Percentiles rank a stretch among this genome's conserved stretches.
phyloP scores from a whole-genome alignment of 495 filamentous ascomycete species.

The Aspergillus affinis region DNA sequence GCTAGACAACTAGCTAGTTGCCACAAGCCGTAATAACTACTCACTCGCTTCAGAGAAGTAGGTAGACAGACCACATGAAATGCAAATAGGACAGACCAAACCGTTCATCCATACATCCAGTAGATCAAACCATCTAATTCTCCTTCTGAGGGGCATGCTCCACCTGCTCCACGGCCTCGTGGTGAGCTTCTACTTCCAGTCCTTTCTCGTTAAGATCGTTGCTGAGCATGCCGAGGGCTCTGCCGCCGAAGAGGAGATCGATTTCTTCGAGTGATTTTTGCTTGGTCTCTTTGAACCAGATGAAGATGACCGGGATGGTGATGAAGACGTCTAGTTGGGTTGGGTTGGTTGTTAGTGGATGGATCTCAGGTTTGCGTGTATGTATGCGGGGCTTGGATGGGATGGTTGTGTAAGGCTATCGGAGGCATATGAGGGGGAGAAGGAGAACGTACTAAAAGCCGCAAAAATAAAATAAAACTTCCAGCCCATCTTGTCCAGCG shows the following conservation, averaged over 20 bases:
- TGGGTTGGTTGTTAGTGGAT: too few species aligned
- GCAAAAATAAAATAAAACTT: slow-evolving; percentile 51
- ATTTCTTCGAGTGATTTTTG: slow-evolving; percentile 56
- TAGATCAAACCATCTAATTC: neutral
- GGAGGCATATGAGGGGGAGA: neutral
- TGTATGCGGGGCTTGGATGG: too few species aligned
- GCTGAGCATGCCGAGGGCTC: slow-evolving; percentile 42
- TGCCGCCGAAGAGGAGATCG: slow-evolving; percentile 52
- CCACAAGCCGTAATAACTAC: too few species aligned
- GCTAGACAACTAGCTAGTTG: too few species aligned
- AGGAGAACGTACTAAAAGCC: slow-evolving; percentile 31
- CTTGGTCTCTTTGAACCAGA: slow-evolving; percentile 57
- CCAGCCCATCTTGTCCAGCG: slow-evolving; percentile 41
- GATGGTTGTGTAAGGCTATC: too few species aligned
- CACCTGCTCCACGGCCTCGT: neutral
- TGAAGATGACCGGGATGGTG: slow-evolving; percentile 42
- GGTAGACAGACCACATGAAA: too few species aligned
- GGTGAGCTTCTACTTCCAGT: neutral
- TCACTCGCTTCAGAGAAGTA: too few species aligned
- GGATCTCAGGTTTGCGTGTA: too few species aligned
- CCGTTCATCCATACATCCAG: too few species aligned
- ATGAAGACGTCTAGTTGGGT: slow-evolving; percentile 25
- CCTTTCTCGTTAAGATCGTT: slow-evolving; percentile 22
- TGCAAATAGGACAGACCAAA: too few species aligned
- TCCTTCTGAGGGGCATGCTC: neutral